Evolutionary conservation across 805 yeast genomes (phyloP), one percentile per base, ranked within the genome.

Genomic region (Blastobotrys peoriensis): DNA sequence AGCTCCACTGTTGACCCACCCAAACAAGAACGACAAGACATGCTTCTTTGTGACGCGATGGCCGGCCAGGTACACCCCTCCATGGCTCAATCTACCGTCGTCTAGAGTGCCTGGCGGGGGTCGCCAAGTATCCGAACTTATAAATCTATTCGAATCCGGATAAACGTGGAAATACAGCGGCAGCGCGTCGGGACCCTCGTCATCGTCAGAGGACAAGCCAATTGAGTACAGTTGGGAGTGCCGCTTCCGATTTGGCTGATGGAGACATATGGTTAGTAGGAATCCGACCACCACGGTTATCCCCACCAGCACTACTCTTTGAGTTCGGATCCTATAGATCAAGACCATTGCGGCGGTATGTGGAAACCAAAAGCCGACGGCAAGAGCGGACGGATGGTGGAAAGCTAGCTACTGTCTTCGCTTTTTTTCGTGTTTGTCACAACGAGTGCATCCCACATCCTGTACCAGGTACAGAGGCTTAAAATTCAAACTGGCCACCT

Each of bases 111-210:
- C 15, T 2, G 40, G 40, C 19, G 56, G 55, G 0, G 63, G 60
- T 15, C 64, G 46, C 64, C 64, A 60, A 3, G 57, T 49, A 36
- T 60, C 62, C 34, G 52, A 56, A n/a, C 59, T 51, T 3, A 51
- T 51, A 33, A 50, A 55, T 18, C 64, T 43, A 23, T 54, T 53
- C 17, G 59, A 51, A 16, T 56, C 58, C 8, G 62, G 57, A 30
- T 50, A 55, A 3, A 54, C 48, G 36, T 59, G 57, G 48, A 50
- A 58, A 38, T 41, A 59, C 2, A 60, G 20, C 20, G 20, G 37
- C 20, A 36, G 10, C 23, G 17, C 13, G 10, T 33, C 35, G 13
- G 6, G 35, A 33, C 35, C 10, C 8, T 8, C 10, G 13, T 9
- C n/a, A 5, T 18, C 35, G 13, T 33, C 16, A 13, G n/a, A 13